Evolutionary conservation across 73 alveolate species (phyloP), one percentile per base, ranked within the genome.

Genomic region (Stentor coeruleus): DNA sequence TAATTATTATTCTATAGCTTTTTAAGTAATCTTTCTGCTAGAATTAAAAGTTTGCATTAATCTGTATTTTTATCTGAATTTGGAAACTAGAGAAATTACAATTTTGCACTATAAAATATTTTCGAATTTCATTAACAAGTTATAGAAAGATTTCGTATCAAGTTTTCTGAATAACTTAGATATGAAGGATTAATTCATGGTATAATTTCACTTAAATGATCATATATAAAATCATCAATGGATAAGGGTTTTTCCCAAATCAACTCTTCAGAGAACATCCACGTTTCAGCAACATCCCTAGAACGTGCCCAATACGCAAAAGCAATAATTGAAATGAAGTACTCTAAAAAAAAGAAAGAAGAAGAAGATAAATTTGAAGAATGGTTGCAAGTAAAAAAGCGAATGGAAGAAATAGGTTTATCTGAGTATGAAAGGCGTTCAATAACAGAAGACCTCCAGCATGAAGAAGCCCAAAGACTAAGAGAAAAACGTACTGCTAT

Each of bases 301-400:
- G 95, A 89, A 72, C 85, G 86, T 38, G 95, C 95, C 4, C 92
- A 89, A 74, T 60, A 82, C 4, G 95, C 88, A 20, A 89, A 89
- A 57, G 85, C 80, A 2, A 84, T 86, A 59, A 89, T 89, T 76
- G 95, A 89, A 77, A 41, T 74, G 41, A 89, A 89, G 58, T 89
- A 86, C 81, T 87, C 90, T 15, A 86, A 86, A 76, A 79, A 73
- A 0, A 86, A 86, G 75, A 55, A 82, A 42, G 92, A 85, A 72
- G 95, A 89, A 74, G 84, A 89, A 58, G 92, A 86, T 75, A 85
- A 88, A 72, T 82, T 77, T 60, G 92, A 85, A 33, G 95, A 89
- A 3, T 89, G 95, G 92, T 90, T 86, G 36, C 66, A 82, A 49
- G 81, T 89, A 15, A 15, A 75, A 14, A 83, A 59, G 3, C 59